A percentile compares a stretch with the other conserved stretches of the same genome.
Evolutionary conservation across 2,329 filamentous ascomycete genomes (phyloP).

Genomic region (Penicillium sp.): DNA sequence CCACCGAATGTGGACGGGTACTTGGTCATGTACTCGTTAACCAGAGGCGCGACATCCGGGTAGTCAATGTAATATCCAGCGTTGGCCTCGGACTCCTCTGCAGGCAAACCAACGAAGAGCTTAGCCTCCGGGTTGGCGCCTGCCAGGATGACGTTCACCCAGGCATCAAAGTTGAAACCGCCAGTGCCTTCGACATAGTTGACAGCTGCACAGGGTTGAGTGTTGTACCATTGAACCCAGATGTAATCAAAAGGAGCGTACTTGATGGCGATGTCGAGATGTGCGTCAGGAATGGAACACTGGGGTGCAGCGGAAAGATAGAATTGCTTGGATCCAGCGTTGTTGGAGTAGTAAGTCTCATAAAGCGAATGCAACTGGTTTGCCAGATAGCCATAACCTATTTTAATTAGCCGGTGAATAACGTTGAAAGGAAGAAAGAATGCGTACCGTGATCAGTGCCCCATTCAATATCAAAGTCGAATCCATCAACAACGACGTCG

Average conservation of each 20-base stretch:
- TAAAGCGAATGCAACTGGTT: conserved; percentile 44
- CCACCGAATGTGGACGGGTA: conserved; percentile 49
- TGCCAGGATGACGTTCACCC: conserved; percentile 36
- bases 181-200: not conserved
- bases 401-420: not conserved
- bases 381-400: conserved; percentile 48
- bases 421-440: conserved; percentile 22
- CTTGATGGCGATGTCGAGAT: conserved; percentile 44
- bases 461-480: conserved; percentile 51
- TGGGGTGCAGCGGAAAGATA: conserved; percentile 53
- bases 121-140: conserved; percentile 45
- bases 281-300: conserved; percentile 46
- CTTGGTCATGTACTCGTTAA: conserved; percentile 34
- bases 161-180: conserved; percentile 41
- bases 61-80: conserved; percentile 42
- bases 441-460: conserved; percentile 47
- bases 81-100: conserved; percentile 21
- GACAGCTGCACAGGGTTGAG: conserved; percentile 39
- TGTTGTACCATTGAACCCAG: conserved; percentile 57
- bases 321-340: conserved; percentile 27
- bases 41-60: conserved; percentile 40
- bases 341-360: conserved; percentile 25
- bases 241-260: conserved; percentile 50
- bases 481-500: conserved; percentile 47
- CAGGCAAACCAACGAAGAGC: conserved; percentile 52